Evolutionary conservation across 441 rosid species (phyloP), one percentile per base, ranked within the genome.

Genomic region (Melastoma candidum): DNA sequence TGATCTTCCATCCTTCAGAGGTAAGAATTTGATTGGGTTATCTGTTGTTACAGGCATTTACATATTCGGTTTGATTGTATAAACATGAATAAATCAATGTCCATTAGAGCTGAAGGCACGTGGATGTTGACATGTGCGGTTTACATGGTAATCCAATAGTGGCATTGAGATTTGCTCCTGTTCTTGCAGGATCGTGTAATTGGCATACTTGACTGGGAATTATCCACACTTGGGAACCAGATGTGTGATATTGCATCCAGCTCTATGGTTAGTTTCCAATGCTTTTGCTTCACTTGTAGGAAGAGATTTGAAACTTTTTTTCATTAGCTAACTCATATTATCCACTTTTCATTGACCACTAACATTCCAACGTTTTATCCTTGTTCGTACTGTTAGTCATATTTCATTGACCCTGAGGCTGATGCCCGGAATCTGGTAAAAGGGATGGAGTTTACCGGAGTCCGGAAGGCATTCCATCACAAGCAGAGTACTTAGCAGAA

Each of bases 141-240:
- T 32, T 32, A 4, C 41, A 36, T 22, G 22, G 39, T 12, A 27
- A 7, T 22, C 36, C 52, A 2, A 46, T 47, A 53, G 47, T 29
- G 45, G 47, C 52, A 47, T 61, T 29, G 39, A 22, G 29, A 27
- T 13, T 13, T 54, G 6, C 48, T 48, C 41, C 3, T 59, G 50
- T 58, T 46, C 56, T 48, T 74, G 72, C 86, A 88, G 98, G 98
- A 92, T 64, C 81, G 80, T 54, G 89, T 88, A 50, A 83, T 92
- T 66, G 95, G 98, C 45, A 79, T 85, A 50, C 84, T 88, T 56
- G 98, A 92, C 72, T 92, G 97, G 97, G 97, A 92, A 70, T 68
- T 92, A 57, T 92, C 98, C 39, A 88, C 98, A 17, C 84, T 92
- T 66, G 98, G 98, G 63, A 88, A 84, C 73, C 95, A 85, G 78